Evolutionary conservation across 495 filamentous ascomycete genomes (phyloP).

Genomic region (Talaromyces nanjingensis): DNA sequence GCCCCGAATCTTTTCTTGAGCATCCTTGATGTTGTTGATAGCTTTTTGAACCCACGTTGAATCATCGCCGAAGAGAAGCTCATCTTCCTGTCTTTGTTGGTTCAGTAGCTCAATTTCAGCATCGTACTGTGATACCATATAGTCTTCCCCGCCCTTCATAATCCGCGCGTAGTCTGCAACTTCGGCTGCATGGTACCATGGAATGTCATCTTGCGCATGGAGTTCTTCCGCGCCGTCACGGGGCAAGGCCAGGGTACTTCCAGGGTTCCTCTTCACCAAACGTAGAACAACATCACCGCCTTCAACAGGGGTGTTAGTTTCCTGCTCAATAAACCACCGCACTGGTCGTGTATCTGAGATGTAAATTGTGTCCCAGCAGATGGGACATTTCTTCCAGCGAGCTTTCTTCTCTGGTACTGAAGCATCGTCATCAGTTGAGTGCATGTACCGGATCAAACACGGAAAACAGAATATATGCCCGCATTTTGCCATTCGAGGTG

Average conservation of each 20-base stretch:
- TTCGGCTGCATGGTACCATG: conserved; percentile 91
- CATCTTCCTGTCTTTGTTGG: conserved; percentile 76
- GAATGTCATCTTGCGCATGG: conserved; percentile 63
- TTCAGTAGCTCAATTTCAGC: conserved; percentile 67
- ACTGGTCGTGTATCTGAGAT: conserved; percentile 85
- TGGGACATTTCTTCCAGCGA: conserved; percentile 91
- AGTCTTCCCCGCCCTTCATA: conserved; percentile 88
- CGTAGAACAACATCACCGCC: conserved; percentile 86
- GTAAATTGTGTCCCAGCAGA: conserved; percentile 88
- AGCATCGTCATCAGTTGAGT: conserved; percentile 64
- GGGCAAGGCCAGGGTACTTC: conserved; percentile 80
- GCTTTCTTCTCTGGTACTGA: conserved; percentile 59
- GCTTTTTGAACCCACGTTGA: conserved; percentile 87
- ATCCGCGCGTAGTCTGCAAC: conserved; percentile 91
- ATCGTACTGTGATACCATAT: conserved; percentile 75
- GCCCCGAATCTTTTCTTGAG: conserved; percentile 63
- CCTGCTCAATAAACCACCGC: conserved; percentile 85
- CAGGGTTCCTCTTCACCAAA: conserved; percentile 68
- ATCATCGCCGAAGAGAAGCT: conserved; percentile 89
- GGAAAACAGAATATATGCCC: conserved; percentile 96
- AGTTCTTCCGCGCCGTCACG: conserved; percentile 71
- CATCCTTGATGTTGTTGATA: conserved; percentile 58
- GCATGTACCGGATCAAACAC: conserved; percentile 94
- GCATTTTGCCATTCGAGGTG: conserved; percentile 94
- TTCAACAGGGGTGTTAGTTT: conserved; percentile 67